Percentiles rank a stretch among this genome's conserved stretches.
Conservation (phyloP, 208 protist species). For the Trypanosomatidae sp. region DNA sequence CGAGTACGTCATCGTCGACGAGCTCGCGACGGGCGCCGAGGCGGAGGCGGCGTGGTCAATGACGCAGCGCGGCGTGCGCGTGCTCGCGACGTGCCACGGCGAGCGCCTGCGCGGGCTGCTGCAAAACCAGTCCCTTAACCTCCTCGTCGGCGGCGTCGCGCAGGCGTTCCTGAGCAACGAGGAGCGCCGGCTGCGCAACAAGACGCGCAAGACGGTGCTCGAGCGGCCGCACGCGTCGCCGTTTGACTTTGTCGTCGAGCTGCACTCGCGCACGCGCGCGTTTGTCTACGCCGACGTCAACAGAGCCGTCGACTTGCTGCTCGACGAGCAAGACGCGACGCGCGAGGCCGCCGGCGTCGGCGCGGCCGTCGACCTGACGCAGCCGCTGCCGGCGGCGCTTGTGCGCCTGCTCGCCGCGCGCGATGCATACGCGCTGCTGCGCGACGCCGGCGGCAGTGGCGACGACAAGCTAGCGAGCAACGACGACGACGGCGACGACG, state of each 20-base stretch:
- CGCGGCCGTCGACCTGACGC: slow-evolving; percentile 13
- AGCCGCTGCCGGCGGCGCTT: slow-evolving; percentile 11
- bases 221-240: slow-evolving; percentile 62
- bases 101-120: slow-evolving; percentile 54
- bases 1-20: slow-evolving; percentile 89
- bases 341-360: slow-evolving; percentile 22
- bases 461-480: no score
- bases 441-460: no score
- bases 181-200: slow-evolving; percentile 56
- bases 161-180: slow-evolving; percentile 86
- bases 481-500: background rate
- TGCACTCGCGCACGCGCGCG: slow-evolving; percentile 25
- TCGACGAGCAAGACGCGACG: slow-evolving; percentile 56
- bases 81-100: slow-evolving; percentile 88
- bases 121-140: slow-evolving; percentile 78
- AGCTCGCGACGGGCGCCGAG: slow-evolving; percentile 71
- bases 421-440: no score
- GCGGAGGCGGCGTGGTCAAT: slow-evolving; percentile 78
- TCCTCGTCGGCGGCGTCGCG: slow-evolving; percentile 80
- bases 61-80: slow-evolving; percentile 68
- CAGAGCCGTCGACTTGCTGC: slow-evolving; percentile 60
- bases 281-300: slow-evolving; percentile 78
- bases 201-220: slow-evolving; percentile 75
- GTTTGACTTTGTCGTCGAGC: slow-evolving; percentile 75
- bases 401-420: background rate